Base-by-base conservation (phyloP, 1,139 yeast genomes). In the Pichia sp. region DNA sequence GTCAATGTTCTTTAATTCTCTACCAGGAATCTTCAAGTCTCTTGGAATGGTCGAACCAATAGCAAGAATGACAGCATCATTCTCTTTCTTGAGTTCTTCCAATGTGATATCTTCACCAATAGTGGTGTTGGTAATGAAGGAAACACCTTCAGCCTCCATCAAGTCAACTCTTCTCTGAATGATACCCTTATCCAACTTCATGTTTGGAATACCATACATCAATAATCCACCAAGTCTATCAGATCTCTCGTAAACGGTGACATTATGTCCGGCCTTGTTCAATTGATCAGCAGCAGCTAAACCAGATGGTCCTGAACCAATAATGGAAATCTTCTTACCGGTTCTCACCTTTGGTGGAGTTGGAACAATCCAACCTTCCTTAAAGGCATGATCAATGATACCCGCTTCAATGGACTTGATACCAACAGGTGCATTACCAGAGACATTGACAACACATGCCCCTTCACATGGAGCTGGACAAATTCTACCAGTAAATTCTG, bases 391-490 rank as follows among this genome's bases (percentile, higher is more conserved):
- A 62, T 91, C 98, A 59, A 91, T 88, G 53, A 91, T 91, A 47
- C 96, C 93, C 60, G 94, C 82, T 66, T 91, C 98, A 50, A 91
- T 82, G 22, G 95, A 83, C 64, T 91, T 91, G 63, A 91, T 91
- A 53, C 96, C 96, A 48, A 91, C 98, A 19, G 98, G 94, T 45
- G 87, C 95, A 52, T 82, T 91, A 21, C 60, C 62, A 56, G 81
- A 85, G 56, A 91, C 85, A 40, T 96, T 96, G 54, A 91, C 72
- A 32, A 87, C 94, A 72, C 98, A 91, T 4, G 97, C 96, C 52
- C 96, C 97, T 61, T 87, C 94, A 69, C 98, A 91, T 49, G 98
- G 98, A 47, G 98, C 98, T 25, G 98, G 98, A 66, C 98, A 91
- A 48, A 91, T 91, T 64, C 96, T 80, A 47, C 96, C 96, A 42